These are phyloP conservation scores for Pyropia haitanensis DNA, from an alignment of 23 red algal species.

Conservation along the genomic window DNA sequence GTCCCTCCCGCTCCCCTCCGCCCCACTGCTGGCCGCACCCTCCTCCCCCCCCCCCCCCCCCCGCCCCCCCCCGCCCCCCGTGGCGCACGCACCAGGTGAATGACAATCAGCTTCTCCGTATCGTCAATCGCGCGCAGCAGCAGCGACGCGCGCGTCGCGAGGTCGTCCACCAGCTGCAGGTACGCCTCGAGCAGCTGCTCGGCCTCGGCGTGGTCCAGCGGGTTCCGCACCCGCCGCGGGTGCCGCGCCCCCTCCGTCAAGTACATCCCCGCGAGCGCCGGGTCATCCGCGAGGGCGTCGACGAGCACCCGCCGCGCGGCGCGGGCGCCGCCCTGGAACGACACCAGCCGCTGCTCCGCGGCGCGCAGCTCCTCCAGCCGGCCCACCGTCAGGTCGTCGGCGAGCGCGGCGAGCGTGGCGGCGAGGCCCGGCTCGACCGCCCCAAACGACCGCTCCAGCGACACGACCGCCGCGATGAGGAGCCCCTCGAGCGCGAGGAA, in stretches of 20 bases:
- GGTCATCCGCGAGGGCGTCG: conserved; percentile 66
- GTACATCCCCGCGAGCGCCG: conserved; percentile 88
- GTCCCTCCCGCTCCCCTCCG: too few relatives aligned
- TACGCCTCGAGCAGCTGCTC: conserved; percentile 87
- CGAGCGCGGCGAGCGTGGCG: conserved; percentile 24
- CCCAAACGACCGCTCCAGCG: conserved; percentile 60
- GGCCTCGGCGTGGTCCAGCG: conserved; percentile 65
- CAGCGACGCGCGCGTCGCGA: conserved; percentile 31
- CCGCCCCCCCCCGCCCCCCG: too few relatives aligned
- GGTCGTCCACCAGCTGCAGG: conserved; percentile 69
- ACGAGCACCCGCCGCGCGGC: conserved; percentile 53
- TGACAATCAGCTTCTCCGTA: conserved; percentile 69
- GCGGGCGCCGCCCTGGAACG: conserved; percentile 29
- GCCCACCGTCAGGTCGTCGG: conserved; percentile 19
- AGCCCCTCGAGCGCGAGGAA: conserved; percentile 80
- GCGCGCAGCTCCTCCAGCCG: conserved; percentile 59
- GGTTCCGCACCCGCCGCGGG: conserved; percentile 23
- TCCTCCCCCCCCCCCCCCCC: too few relatives aligned
- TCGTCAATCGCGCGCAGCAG: conserved; percentile 70
- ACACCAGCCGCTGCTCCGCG: conserved; percentile 54
- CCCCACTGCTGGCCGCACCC: too few relatives aligned
- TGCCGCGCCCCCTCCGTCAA: conserved; percentile 50
- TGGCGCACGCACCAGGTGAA: conserved; percentile 41
- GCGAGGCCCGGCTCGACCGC: conserved; percentile 37
- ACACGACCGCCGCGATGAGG: conserved; percentile 45